Conservation (phyloP, 495 filamentous ascomycete species). For the Aspergillus baeticus region DNA sequence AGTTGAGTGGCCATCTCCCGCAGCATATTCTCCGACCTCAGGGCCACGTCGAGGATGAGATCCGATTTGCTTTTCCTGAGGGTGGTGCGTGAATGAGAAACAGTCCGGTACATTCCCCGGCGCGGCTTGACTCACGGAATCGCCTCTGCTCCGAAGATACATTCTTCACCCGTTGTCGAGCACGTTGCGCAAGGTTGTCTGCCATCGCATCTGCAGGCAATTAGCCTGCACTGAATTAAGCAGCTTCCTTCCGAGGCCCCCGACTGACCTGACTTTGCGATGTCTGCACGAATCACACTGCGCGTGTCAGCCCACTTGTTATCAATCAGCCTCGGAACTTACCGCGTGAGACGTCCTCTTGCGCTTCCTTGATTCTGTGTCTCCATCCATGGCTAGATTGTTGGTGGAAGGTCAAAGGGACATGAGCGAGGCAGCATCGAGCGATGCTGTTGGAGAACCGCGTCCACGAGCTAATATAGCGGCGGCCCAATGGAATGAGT, state of each 20-base stretch:
- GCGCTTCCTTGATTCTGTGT: slow-evolving; percentile 8
- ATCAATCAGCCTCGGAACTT: neutral
- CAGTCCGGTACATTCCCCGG: neutral
- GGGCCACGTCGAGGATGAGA: slow-evolving; percentile 9
- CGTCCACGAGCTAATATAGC: neutral
- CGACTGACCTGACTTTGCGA: slow-evolving; percentile 11
- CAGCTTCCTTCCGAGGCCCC: neutral
- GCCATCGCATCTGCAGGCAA: slow-evolving; percentile 7
- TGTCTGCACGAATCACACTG: slow-evolving; percentile 13
- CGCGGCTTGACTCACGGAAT: slow-evolving; percentile 5
- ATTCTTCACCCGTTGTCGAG: slow-evolving; percentile 5
- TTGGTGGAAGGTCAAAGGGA: neutral
- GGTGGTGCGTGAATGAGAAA: neutral
- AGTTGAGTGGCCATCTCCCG: slow-evolving; percentile 10
- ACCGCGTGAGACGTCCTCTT: slow-evolving; percentile 13
- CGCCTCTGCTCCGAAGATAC: slow-evolving; percentile 6
- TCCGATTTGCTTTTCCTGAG: slow-evolving; percentile 13
- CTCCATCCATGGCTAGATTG: neutral
- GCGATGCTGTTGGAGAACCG: neutral
- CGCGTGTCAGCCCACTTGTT: neutral
- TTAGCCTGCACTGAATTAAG: too few relatives aligned
- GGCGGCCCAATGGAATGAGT: neutral
- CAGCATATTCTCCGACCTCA: slow-evolving; percentile 11
- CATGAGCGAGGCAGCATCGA: neutral
- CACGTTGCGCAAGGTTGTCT: slow-evolving; percentile 12